A percentile compares a stretch with the other conserved stretches of the same genome.
phyloP scores from a whole-genome alignment of 371 early-diverging fungal genomes.

The Paramicrosporidium saccamoebae region DNA sequence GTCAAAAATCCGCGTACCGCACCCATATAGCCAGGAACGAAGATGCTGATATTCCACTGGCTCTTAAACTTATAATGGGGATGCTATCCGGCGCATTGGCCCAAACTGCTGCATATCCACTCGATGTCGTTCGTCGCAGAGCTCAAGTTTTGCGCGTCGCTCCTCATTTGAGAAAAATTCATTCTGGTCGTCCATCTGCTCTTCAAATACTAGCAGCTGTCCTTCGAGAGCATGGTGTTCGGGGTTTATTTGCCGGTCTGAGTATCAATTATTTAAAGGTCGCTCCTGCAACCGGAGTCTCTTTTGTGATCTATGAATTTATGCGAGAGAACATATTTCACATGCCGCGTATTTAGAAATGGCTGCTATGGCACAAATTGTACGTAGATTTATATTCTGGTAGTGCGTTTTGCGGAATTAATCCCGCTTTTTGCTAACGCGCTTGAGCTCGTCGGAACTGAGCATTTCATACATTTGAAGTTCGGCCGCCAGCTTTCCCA shows the following conservation, averaged over 20 bases:
- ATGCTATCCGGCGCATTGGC: conserved; percentile 45
- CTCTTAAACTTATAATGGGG: conserved; percentile 26
- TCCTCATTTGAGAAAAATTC: conserved; percentile 11
- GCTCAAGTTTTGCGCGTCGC: conserved; percentile 48
- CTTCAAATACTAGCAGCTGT: conserved; percentile 9
- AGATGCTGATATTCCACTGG: conserved; percentile 5
- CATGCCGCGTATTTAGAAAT: too few relatives aligned
- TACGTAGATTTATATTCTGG: too few relatives aligned
- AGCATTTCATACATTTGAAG: too few relatives aligned
- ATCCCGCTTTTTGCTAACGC: too few relatives aligned
- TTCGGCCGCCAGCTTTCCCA: too few relatives aligned
- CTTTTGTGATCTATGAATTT: conserved; percentile 43
- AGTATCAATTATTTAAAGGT: conserved; percentile 75
- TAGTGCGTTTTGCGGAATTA: too few relatives aligned
- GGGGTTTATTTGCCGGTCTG: conserved; percentile 67
- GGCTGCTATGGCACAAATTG: too few relatives aligned
- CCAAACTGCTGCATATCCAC: conserved; percentile 55
- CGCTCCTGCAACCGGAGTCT: conserved; percentile 55
- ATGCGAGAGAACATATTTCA: too few relatives aligned
- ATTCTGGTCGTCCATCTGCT: too few relatives aligned
- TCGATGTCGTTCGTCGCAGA: conserved; percentile 57
- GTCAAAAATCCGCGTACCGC: conserved; percentile 15
- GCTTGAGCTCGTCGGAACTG: too few relatives aligned
- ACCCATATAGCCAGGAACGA: conserved; percentile 8
- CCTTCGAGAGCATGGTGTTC: conserved; percentile 18